A percentile compares a stretch with the other conserved stretches of the same genome.
phyloP scores from a whole-genome alignment of 1,139 yeast genomes.

The Groenewaldozyma auringiensis region DNA sequence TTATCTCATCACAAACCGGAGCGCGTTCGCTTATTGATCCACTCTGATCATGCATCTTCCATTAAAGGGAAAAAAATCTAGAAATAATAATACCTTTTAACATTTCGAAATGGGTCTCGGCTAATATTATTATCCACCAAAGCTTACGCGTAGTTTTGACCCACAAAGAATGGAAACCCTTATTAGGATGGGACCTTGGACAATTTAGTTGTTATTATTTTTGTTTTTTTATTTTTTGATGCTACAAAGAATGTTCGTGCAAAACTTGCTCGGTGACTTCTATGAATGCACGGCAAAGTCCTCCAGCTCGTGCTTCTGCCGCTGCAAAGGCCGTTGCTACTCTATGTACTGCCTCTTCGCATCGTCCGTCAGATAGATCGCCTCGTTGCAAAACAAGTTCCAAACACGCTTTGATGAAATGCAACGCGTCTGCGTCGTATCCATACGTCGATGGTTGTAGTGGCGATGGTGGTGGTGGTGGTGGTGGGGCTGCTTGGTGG shows the following conservation, averaged over 20 bases:
- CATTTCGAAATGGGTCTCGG: not conserved
- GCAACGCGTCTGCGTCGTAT: not conserved
- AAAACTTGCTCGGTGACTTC: not conserved
- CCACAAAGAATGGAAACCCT: no score
- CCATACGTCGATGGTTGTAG: no score
- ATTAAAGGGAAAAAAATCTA: not conserved
- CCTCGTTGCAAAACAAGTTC: not conserved
- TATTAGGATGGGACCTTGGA: no score
- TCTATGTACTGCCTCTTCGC: not conserved
- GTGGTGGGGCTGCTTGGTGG: not conserved
- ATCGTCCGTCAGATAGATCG: not conserved
- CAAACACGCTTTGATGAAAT: not conserved
- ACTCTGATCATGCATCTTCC: no score
- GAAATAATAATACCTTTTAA: not conserved
- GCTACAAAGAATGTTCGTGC: not conserved
- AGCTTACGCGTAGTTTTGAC: no score
- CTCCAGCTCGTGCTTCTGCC: not conserved
- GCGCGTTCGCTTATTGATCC: no score
- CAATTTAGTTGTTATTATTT: no score
- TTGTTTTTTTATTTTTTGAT: no score
- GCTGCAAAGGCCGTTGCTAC: not conserved
- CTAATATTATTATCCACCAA: no score
- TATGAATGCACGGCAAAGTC: not conserved
- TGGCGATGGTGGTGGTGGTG: no score
- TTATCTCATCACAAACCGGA: no score